phyloP scores from a whole-genome alignment of 441 rosid species.

The Lepidium campestre region DNA sequence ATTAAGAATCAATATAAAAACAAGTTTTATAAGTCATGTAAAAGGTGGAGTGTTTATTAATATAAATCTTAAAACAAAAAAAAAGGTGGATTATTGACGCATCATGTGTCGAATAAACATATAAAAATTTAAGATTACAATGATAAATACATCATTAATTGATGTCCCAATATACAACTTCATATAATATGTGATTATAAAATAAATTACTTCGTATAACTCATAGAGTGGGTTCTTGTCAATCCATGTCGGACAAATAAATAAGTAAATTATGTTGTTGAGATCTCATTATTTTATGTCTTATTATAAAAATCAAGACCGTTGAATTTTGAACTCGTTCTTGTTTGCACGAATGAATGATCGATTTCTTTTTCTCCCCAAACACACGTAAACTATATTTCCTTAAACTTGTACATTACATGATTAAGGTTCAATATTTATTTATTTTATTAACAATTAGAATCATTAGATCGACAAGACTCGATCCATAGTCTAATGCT shows the following conservation, averaged over 20 bases:
- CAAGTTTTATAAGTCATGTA: background rate
- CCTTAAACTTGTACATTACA: background rate
- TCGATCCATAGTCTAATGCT: too few species aligned
- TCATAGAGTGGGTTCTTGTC: slow-evolving; percentile 22
- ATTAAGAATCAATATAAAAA: too few species aligned
- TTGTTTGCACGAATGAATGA: slow-evolving; percentile 19
- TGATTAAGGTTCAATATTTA: too few species aligned
- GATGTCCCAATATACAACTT: background rate
- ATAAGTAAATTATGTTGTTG: slow-evolving; percentile 10
- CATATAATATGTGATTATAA: background rate
- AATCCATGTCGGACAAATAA: slow-evolving; percentile 22
- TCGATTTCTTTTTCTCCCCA: background rate
- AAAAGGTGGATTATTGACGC: background rate
- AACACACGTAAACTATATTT: background rate
- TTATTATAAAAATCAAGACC: slow-evolving; percentile 16
- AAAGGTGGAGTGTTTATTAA: background rate
- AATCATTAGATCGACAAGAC: too few species aligned
- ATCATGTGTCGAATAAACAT: background rate
- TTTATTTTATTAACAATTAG: too few species aligned
- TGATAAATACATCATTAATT: background rate
- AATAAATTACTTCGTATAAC: background rate
- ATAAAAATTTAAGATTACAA: background rate
- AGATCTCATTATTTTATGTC: slow-evolving; percentile 16
- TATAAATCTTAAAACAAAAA: too few species aligned
- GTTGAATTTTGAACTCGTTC: slow-evolving; percentile 3